Base-by-base conservation (phyloP, 306 rosid species). In the Trifolium pratense region DNA sequence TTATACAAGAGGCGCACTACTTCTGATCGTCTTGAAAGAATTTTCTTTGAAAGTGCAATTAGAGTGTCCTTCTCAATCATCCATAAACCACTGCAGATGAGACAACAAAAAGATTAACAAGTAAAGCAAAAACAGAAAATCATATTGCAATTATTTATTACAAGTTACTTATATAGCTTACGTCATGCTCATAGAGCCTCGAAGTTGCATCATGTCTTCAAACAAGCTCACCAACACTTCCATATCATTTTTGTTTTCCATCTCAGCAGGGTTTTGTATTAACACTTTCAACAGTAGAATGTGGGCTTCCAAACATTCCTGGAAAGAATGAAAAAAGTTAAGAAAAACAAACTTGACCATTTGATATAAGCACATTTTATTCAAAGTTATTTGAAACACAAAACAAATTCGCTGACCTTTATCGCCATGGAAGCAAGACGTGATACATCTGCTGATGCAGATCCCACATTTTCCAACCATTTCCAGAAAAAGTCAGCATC, bases 201-300 rank as follows among this genome's bases (percentile, higher is more conserved):
- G 70, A 74, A 82, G 83, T 72, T 75, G 73, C 71, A 52, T 72
- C 69, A 65, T 25, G 70, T 75, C 83, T 76, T 65, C 79, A 66
- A 42, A 62, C 75, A 85, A 53, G 46, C 8, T 46, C 12, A 34
- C n/a, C 58, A 45, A 12, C 56, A 75, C 79, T 8, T 15, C 64
- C 29, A 20, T 45, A 37, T 3, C 16, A 52, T 3, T 70, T 29
- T 76, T 61, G 32, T 62, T 37, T 15, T 32, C 11, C 15, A 25
- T 18, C 48, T 10, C 52, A 48, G 1, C 15, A 7, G 69, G 69
- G 73, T 69, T 70, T 36, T 64, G 7, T 68, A 37, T 7, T 34
- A 25, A 25, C n/a, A 49, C 46, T 46, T 7, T 62, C 20, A 70
- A 60, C 51, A 77, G 66, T 21, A 8, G 11, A 45, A 53, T 25